phyloP scores from a whole-genome alignment of 768 basidiomycete genomes.

The Mrakia gelida region DNA sequence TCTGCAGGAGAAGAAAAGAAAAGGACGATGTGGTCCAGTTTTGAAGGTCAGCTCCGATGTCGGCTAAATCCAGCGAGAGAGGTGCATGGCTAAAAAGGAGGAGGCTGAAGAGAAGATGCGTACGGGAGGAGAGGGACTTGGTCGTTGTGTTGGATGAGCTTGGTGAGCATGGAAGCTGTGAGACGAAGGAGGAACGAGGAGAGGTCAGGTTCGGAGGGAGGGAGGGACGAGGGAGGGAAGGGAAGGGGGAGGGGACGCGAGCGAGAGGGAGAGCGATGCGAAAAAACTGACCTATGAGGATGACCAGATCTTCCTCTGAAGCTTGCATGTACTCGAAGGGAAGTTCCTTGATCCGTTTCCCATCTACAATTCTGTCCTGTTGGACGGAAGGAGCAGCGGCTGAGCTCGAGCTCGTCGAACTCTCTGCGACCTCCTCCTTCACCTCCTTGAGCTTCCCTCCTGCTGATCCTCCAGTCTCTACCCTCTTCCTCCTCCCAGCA shows the following conservation, averaged over 20 bases:
- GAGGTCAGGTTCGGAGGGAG: constrained; percentile 34
- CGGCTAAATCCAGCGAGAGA: constrained; percentile 4
- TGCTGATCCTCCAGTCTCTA: neutral
- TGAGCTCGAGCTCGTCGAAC: neutral
- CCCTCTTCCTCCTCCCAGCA: neutral
- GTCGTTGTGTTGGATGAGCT: constrained; percentile 93
- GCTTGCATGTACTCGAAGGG: constrained; percentile 51
- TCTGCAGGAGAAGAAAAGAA: constrained; percentile 47
- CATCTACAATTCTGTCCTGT: neutral
- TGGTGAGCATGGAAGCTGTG: constrained; percentile 93
- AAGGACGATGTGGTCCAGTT: neutral
- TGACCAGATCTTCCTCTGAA: constrained; percentile 72
- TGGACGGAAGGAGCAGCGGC: neutral
- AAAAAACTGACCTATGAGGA: constrained; percentile 70
- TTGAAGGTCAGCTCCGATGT: constrained; percentile 14
- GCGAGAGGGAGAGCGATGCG: neutral
- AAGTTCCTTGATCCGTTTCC: constrained; percentile 18
- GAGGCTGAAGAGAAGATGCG: constrained; percentile 37
- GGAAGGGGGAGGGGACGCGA: neutral
- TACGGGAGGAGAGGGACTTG: constrained; percentile 83
- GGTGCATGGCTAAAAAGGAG: constrained; percentile 33
- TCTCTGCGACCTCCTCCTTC: neutral
- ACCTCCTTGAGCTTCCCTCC: neutral
- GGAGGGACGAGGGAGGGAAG: constrained; percentile 30
- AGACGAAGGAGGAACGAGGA: neutral